Base-by-base conservation (phyloP, 805 yeast species). In the Lachancea sp. region DNA sequence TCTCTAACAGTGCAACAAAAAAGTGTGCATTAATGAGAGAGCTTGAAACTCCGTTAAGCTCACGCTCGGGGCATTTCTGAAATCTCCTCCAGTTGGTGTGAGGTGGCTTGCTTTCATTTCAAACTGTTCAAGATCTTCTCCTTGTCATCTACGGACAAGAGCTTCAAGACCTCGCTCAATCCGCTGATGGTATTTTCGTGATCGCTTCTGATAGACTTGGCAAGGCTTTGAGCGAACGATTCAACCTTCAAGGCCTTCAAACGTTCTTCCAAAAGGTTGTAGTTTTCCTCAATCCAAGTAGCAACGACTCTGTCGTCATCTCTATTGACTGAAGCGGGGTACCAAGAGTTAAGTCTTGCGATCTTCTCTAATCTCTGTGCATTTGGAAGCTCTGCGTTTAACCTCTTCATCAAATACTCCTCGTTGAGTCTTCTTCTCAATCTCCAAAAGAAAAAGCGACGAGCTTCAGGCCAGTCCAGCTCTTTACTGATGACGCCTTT, bases 361-460 rank as follows among this genome's bases (percentile, higher is more conserved):
- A 81, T 77, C 67, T 81, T 80, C 65, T 89, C 96, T 45, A 88
- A 71, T 64, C 89, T 78, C 15, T 76, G 69, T 17, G 82, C 72
- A 40, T 67, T 63, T 38, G 78, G 69, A 42, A 83, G 63, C 44
- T 77, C 80, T 43, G 76, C 79, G 40, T 78, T 76, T 51, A 89
- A 75, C 59, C 83, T 75, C 64, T 75, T 79, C 63, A 87, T 69
- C 61, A 90, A 70, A 65, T 87, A 86, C 64, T 86, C 95, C 68
- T 92, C 98, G 61, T 84, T 81, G 65, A 92, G 71, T 65, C 96
- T 86, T 69, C 98, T 83, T 70, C 97, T 85, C 47, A 87, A 77
- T 67, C 99, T 81, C 98, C 98, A 92, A 92, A 86, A 92, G 80
- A 92, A 92, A 79, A 75, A 85, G 58, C 97, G 80, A 73, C 99